Evolutionary conservation across 2,329 filamentous ascomycete species (phyloP), one percentile per base, ranked within the genome.

Genomic region (Amphichorda felina): DNA sequence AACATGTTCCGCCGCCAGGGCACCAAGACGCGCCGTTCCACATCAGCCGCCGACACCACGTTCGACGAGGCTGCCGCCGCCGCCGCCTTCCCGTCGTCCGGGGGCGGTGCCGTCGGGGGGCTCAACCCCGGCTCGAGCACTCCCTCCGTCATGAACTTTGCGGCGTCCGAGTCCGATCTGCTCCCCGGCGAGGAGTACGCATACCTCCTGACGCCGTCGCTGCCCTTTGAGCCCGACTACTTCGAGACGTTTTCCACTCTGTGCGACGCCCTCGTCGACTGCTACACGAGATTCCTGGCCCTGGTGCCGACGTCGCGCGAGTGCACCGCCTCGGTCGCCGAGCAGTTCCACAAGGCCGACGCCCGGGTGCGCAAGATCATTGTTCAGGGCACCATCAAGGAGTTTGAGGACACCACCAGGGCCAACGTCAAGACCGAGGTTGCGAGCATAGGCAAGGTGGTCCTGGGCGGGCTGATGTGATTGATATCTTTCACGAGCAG

Each of bases 141-240:
- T 6, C 55, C 55, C 0, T 57, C 63, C 30, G 66, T 75, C 15
- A 72, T 73, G 51, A 68, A 63, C 42, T 75, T 78, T 49, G 70
- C 61, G 37, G 70, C 68, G 34, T 73, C 68, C 42, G 75, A 70
- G 48, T 71, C 66, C 7, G 82, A 86, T 43, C 67, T 86, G 17
- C 63, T 83, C 1, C 80, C 82, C 0, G 86, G 87, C 26, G 87
- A 94, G 51, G 85, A 93, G 49, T 98, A 95, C 55, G 76, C 78
- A 0, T 79, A 89, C 54, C 68, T 98, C 2, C 70, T 95, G 15
- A 96, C 89, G n/a, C 91, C 91, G 0, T 81, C 79, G 13, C 63
- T 98, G 33, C 91, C 91, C 0, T 98, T 98, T 51, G 88, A 96
- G 44, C 91, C 91, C 0, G 91, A 98, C 58, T 98, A 94, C 50